These are phyloP conservation scores for Thermothielavioides terrestris DNA, from an alignment of 495 filamentous ascomycete species.

Conservation along the genomic window DNA sequence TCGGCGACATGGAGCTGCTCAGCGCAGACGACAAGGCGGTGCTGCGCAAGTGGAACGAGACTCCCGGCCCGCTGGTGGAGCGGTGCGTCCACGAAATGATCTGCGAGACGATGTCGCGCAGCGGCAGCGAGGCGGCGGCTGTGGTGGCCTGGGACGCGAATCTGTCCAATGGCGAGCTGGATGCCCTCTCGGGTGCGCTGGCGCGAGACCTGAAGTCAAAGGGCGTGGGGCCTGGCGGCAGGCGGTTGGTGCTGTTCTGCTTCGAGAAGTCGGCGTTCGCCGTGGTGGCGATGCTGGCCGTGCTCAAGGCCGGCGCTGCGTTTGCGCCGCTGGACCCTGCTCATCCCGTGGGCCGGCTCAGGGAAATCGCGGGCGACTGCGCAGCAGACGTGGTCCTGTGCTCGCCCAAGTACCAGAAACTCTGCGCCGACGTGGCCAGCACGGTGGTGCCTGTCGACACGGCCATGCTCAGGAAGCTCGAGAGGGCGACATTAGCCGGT, in stretches of 20 bases:
- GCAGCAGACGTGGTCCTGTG: conserved; percentile 26
- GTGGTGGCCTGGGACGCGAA: conserved; percentile 18
- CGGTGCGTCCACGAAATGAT: conserved; percentile 47
- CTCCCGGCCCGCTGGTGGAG: conserved; percentile 24
- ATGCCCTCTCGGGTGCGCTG: conserved; percentile 20
- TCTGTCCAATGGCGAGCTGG: conserved; percentile 15
- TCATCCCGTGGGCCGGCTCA: conserved; percentile 42
- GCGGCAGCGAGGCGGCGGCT: not conserved
- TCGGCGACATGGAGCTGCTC: conserved; percentile 18
- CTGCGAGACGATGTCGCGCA: conserved; percentile 26
- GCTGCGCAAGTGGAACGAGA: conserved; percentile 19
- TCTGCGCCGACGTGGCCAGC: conserved; percentile 6
- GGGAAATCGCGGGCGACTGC: conserved; percentile 16
- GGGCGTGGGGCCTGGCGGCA: conserved; percentile 18
- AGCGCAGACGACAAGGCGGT: conserved; percentile 4
- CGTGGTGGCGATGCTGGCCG: conserved; percentile 38
- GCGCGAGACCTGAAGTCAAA: conserved; percentile 22
- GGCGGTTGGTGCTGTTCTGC: conserved; percentile 36
- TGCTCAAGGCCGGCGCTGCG: conserved; percentile 38
- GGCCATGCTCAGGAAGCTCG: conserved; percentile 3
- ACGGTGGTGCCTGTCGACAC: conserved; percentile 11
- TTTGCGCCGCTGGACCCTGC: conserved; percentile 49
- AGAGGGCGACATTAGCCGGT: not conserved
- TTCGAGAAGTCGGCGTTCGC: conserved; percentile 43
- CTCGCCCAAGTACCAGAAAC: conserved; percentile 10